A percentile compares a stretch with the other conserved stretches of the same genome.
phyloP scores from a whole-genome alignment of 108 stramenopile genomes.

The Schizochytrium sp. region DNA sequence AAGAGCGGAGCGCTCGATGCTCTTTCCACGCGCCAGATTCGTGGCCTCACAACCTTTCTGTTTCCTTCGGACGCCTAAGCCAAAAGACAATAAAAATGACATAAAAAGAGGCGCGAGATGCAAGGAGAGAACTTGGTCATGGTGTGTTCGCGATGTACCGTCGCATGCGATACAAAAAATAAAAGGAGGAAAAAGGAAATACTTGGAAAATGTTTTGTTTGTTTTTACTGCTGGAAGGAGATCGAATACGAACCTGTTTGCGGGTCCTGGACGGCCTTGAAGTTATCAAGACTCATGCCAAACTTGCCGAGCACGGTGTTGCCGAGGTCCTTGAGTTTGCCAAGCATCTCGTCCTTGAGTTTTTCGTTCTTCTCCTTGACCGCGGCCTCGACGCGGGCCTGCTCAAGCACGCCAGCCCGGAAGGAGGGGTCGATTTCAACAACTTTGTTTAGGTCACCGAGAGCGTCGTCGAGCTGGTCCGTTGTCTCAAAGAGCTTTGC shows the following conservation, averaged over 20 bases:
- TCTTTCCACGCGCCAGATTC: neutral
- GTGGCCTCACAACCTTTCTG: neutral
- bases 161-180: no score
- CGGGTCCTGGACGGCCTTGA: conserved; percentile 85
- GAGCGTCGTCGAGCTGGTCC: conserved; percentile 35
- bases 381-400: conserved; percentile 54
- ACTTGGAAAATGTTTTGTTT: neutral
- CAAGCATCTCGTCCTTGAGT: conserved; percentile 80
- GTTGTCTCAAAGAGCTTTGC: conserved; percentile 36
- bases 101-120: no score
- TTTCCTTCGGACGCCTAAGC: neutral
- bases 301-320: conserved; percentile 85
- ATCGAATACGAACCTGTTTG: conserved; percentile 67
- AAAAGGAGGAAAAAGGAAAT: no score
- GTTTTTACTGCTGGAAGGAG: conserved; percentile 57
- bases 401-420: conserved; percentile 65
- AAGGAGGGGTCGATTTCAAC: conserved; percentile 64
- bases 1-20: neutral
- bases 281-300: conserved; percentile 90
- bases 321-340: conserved; percentile 92
- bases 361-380: conserved; percentile 75
- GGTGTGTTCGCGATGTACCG: no score
- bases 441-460: conserved; percentile 62
- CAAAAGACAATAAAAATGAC: no score
- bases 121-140: no score